Evolutionary conservation across 805 yeast genomes (phyloP), one percentile per base, ranked within the genome.

Genomic region (Nakazawaea peltata): DNA sequence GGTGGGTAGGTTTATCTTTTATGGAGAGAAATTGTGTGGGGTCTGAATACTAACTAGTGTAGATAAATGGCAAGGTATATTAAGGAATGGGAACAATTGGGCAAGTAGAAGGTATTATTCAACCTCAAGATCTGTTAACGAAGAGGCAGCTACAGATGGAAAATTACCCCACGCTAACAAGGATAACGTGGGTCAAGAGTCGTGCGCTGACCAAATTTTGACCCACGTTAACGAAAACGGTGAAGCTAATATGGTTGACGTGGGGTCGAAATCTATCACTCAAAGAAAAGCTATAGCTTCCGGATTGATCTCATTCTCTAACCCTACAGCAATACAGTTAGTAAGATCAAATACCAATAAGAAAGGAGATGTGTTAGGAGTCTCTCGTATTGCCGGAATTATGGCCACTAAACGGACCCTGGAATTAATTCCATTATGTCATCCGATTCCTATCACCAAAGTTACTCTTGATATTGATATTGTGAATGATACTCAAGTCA

Each of bases 361-460:
- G 41, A 71, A 71, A 46, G 77, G 77, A 7, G 77, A 71, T 40
- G 77, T 71, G 1, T 36, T 70, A 2, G 56, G 69, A 12, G 58
- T 65, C 11, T 62, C 76, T 1, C 45, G 77, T 23, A 56, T 71
- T 1, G 65, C 75, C 2, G 75, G 73, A 0, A 69, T 71, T 11
- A 66, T 69, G 68, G 76, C 69, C 0, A 69, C 61, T 10, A 71
- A 71, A 43, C 54, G 55, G 33, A 71, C 77, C 0, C 49, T 67
- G 4, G 62, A 56, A 6, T 41, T 71, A 21, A 66, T 71, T 29
- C 74, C 76, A 2, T 47, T 71, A 17, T 71, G 77, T 46, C 77
- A 71, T 48, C 71, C 74, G 4, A 42, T 71, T 6, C 40, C 49
- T 8, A 46, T 70, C 14, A 62, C 73, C 3, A 65, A 65, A 39